A percentile compares a stretch with the other conserved stretches of the same genome.
Conservation (phyloP, 805 yeast species). For the Pichia manshurica region DNA sequence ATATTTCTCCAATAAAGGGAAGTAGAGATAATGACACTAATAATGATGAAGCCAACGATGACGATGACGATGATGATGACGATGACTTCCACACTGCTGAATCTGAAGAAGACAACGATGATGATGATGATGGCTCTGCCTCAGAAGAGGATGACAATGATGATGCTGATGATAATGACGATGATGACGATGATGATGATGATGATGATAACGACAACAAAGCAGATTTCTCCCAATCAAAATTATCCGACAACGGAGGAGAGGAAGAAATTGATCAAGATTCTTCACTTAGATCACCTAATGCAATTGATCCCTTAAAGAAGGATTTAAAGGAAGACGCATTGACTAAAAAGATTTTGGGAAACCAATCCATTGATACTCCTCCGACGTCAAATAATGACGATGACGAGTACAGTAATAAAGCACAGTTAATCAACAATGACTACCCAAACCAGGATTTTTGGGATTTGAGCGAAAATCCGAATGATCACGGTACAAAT, state of each 20-base stretch:
- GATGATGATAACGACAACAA: constrained; percentile 1
- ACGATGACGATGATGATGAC: not conserved
- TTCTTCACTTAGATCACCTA: constrained; percentile 27
- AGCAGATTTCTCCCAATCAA: not conserved
- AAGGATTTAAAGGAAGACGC: constrained; percentile 26
- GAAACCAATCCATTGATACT: constrained; percentile 17
- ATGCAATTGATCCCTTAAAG: constrained; percentile 22
- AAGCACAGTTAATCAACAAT: constrained; percentile 21
- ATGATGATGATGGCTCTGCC: not conserved
- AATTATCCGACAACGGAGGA: not conserved
- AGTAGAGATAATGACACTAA: too few species aligned
- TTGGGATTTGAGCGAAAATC: constrained; percentile 52
- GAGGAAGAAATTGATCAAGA: constrained; percentile 20
- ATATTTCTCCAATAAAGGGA: too few species aligned
- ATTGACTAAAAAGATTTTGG: constrained; percentile 22
- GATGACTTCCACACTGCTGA: constrained; percentile 3
- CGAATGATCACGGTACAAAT: constrained; percentile 60
- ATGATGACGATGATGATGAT: constrained; percentile 25
- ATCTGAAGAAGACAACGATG: constrained; percentile 1
- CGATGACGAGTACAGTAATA: constrained; percentile 14
- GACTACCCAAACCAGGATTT: constrained; percentile 35
- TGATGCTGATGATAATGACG: constrained; percentile 4
- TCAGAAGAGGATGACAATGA: not conserved
- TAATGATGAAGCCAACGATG: not conserved
- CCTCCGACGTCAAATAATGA: constrained; percentile 19